phyloP scores from a whole-genome alignment of 371 early-diverging fungal genomes.

The Coemansia sp. region DNA sequence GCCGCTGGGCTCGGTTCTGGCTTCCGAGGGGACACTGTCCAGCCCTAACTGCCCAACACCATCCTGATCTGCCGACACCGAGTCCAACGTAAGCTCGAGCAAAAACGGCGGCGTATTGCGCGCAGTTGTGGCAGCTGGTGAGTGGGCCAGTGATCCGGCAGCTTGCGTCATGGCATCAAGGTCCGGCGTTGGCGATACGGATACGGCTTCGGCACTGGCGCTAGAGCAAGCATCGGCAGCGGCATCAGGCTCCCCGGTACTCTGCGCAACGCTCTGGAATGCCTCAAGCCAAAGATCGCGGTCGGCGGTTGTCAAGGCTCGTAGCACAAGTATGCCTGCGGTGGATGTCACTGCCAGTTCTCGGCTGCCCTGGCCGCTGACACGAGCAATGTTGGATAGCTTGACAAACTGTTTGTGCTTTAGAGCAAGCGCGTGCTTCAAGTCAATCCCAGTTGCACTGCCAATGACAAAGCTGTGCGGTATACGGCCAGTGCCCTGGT shows the following conservation, averaged over 20 bases:
- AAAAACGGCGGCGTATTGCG: not conserved
- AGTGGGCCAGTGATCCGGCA: not conserved
- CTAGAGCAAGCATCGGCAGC: not conserved
- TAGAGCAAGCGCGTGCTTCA: not conserved
- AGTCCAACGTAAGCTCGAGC: slow-evolving; percentile 2
- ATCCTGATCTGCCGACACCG: not conserved
- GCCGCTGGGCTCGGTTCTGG: not conserved
- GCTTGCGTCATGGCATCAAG: too few relatives aligned
- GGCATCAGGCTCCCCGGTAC: not conserved
- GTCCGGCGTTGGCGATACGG: not conserved
- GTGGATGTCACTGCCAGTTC: slow-evolving; percentile 24
- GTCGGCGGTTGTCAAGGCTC: slow-evolving; percentile 23
- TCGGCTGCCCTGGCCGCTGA: slow-evolving; percentile 22
- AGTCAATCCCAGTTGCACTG: slow-evolving; percentile 14
- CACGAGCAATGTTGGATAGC: slow-evolving; percentile 8
- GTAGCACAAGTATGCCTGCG: slow-evolving; percentile 21
- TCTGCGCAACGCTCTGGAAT: slow-evolving; percentile 6
- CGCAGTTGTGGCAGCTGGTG: not conserved
- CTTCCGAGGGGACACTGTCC: not conserved
- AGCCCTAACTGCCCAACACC: not conserved
- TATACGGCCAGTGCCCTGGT: not conserved
- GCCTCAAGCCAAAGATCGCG: slow-evolving; percentile 22
- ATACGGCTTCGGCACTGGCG: not conserved
- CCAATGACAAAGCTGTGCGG: slow-evolving; percentile 22
- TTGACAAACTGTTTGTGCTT: slow-evolving; percentile 22